Conservation (phyloP, 495 filamentous ascomycete genomes). For the Aspergillus baeticus region DNA sequence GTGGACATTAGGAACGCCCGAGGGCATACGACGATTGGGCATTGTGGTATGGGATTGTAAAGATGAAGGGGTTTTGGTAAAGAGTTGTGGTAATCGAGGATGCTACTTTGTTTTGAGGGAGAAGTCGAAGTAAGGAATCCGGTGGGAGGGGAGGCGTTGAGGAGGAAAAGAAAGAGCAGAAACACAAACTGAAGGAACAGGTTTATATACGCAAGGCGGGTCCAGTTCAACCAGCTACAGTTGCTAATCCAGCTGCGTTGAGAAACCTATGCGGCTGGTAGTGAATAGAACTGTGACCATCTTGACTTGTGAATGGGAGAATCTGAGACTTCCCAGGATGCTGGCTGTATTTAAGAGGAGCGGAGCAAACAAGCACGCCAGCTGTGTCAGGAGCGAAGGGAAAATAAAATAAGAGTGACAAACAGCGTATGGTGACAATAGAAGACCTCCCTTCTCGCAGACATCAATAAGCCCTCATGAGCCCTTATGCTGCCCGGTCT, state of each 20-base stretch:
- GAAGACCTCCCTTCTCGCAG: neutral
- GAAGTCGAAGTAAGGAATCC: neutral
- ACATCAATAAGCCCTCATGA: too few relatives aligned
- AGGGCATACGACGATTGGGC: neutral
- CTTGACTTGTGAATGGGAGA: neutral
- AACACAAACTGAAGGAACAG: neutral
- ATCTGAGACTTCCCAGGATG: neutral
- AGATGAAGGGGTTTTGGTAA: too few relatives aligned
- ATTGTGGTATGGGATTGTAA: too few relatives aligned
- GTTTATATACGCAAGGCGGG: neutral
- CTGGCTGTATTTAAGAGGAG: neutral
- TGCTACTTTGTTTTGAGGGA: neutral
- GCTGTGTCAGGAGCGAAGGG: neutral
- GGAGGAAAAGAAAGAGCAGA: neutral
- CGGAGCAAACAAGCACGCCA: neutral
- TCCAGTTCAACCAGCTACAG: neutral
- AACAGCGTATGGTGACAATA: neutral
- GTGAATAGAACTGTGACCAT: neutral
- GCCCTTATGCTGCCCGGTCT: neutral
- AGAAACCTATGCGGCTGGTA: neutral
- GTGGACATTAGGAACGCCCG: slow-evolving; percentile 18
- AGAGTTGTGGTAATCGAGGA: neutral
- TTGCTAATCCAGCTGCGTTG: neutral
- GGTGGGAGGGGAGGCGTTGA: neutral
- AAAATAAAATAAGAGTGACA: neutral